Conservation (phyloP, 2,329 filamentous ascomycete species). For the Hypoxylon sp. region DNA sequence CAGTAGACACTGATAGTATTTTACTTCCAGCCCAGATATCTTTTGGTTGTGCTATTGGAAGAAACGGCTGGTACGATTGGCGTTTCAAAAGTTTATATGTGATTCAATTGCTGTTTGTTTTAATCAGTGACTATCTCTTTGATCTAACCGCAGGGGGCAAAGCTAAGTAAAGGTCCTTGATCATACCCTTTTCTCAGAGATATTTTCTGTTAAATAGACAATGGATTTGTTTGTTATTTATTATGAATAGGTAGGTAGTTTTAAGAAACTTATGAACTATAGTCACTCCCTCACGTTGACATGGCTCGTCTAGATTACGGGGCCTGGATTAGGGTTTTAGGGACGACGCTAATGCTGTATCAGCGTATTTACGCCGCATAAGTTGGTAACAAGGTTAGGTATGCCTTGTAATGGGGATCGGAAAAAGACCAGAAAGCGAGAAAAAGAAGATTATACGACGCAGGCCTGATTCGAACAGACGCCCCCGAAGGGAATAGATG, state of each 20-base stretch:
- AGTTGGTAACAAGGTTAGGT: too few species aligned
- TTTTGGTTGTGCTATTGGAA: background rate
- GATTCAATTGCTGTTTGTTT: background rate
- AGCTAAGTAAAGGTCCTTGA: background rate
- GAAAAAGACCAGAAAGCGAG: background rate
- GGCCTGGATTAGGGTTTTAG: too few species aligned
- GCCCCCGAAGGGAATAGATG: conserved; percentile 35
- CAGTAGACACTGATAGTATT: background rate
- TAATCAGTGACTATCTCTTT: background rate
- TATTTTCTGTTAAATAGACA: background rate
- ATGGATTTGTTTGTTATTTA: background rate
- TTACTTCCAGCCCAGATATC: background rate
- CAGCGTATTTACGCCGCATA: too few species aligned
- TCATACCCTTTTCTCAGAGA: background rate
- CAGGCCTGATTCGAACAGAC: conserved; percentile 43
- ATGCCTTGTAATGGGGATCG: background rate
- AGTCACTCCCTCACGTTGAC: too few species aligned
- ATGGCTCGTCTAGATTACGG: too few species aligned
- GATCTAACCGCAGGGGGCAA: background rate
- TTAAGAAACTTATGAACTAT: too few species aligned
- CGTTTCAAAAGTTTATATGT: background rate
- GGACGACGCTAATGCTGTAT: too few species aligned
- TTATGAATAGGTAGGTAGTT: too few species aligned
- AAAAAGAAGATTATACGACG: conserved; percentile 24
- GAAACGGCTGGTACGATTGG: background rate